These are phyloP conservation scores for Phascolomyces articulosus DNA, from an alignment of 371 early-diverging fungal genomes.

Conservation along the genomic window DNA sequence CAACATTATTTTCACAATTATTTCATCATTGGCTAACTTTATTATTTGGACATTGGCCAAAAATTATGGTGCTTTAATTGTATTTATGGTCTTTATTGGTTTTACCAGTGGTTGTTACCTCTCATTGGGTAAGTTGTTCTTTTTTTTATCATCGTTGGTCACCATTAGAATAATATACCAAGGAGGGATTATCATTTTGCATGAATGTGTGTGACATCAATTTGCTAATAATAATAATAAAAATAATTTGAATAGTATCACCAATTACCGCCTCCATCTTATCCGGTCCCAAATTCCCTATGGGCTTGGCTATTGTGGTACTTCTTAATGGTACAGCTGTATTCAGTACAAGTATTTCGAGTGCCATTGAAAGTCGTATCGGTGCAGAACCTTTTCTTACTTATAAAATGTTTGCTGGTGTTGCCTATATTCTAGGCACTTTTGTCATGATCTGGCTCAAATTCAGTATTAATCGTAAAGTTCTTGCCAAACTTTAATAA, in stretches of 20 bases:
- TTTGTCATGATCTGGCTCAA: slow-evolving; percentile 31
- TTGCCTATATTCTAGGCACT: slow-evolving; percentile 27
- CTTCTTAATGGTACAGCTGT: slow-evolving; percentile 26
- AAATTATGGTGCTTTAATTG: slow-evolving; percentile 30
- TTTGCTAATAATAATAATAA: too few relatives aligned
- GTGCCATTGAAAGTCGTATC: slow-evolving; percentile 30
- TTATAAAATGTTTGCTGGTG: slow-evolving; percentile 42
- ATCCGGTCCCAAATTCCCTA: slow-evolving; percentile 29
- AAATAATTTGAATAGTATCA: slow-evolving; percentile 17
- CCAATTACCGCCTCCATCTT: slow-evolving; percentile 33
- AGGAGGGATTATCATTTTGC: too few relatives aligned
- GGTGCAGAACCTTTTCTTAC: slow-evolving; percentile 25
- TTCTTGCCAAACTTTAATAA: slow-evolving; percentile 9
- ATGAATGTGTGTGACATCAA: too few relatives aligned
- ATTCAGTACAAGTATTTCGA: slow-evolving; percentile 39
- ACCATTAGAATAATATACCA: too few relatives aligned
- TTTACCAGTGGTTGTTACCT: slow-evolving; percentile 41
- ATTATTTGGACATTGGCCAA: slow-evolving; percentile 54
- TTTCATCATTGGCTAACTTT: slow-evolving; percentile 33
- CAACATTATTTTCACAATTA: slow-evolving; percentile 30
- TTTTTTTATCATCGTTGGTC: too few relatives aligned
- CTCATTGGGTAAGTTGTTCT: slow-evolving; percentile 25
- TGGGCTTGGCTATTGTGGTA: slow-evolving; percentile 31
- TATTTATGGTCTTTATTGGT: slow-evolving; percentile 39
- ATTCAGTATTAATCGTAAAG: slow-evolving; percentile 22